Percentiles rank a stretch among this genome's conserved stretches.
Evolutionary conservation across 192 early-diverging fungal species (phyloP).

Genomic region (Ambispora gerdemannii): DNA sequence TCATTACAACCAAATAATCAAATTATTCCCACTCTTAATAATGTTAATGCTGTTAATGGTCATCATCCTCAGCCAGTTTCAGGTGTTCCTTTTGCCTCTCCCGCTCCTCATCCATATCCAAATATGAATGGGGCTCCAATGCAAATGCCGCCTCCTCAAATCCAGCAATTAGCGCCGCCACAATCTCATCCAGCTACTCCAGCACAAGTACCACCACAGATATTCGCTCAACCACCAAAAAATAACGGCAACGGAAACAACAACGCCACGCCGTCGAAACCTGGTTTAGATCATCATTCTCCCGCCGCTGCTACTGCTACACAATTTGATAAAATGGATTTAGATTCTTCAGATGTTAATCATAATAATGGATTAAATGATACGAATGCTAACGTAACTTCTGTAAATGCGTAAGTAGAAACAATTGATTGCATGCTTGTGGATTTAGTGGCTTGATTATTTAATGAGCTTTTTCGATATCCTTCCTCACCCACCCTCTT

Average conservation of each 20-base stretch:
- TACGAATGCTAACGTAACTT: constrained; percentile 25
- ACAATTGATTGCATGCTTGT: not conserved
- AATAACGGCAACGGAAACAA: too few species aligned
- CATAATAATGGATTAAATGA: constrained; percentile 5
- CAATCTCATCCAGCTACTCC: too few species aligned
- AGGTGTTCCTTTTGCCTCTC: not conserved
- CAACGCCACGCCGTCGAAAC: too few species aligned
- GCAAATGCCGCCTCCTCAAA: not conserved
- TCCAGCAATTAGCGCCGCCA: too few species aligned
- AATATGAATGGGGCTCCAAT: not conserved
- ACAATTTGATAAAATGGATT: constrained; percentile 23
- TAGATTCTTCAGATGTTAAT: constrained; percentile 11
- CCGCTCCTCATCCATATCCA: not conserved
- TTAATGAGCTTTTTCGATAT: not conserved
- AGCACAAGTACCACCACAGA: not conserved
- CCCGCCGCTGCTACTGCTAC: constrained; percentile 1
- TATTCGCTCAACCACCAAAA: not conserved
- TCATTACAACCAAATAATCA: constrained; percentile 17
- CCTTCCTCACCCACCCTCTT: not conserved
- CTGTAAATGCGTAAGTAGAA: constrained; percentile 37
- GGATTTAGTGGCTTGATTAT: not conserved
- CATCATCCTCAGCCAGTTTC: not conserved
- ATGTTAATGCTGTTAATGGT: not conserved
- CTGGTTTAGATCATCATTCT: too few species aligned
- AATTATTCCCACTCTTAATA: constrained; percentile 9